phyloP scores from a whole-genome alignment of 306 rosid genomes.

The Prunus persica region DNA sequence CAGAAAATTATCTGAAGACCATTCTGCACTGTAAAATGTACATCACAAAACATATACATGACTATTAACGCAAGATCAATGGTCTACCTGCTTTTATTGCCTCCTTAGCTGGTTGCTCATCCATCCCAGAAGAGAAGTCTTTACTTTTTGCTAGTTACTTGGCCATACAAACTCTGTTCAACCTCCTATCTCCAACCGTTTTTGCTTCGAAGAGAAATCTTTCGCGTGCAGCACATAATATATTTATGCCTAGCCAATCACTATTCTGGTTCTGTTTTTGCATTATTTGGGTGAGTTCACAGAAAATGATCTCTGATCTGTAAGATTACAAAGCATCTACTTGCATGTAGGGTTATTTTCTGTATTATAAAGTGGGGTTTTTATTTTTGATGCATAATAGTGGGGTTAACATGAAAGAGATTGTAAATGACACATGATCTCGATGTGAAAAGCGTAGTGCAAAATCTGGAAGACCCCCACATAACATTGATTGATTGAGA shows the following conservation, averaged over 20 bases:
- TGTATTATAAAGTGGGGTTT: no score
- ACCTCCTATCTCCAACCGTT: slow-evolving; percentile 66
- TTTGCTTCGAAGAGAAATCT: slow-evolving; percentile 37
- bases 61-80: slow-evolving; percentile 21
- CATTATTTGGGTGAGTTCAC: no score
- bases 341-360: no score
- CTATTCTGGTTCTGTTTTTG: no score
- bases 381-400: no score
- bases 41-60: slow-evolving; percentile 20
- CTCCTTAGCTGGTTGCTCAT: slow-evolving; percentile 75
- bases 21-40: slow-evolving; percentile 18
- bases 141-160: slow-evolving; percentile 43
- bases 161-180: slow-evolving; percentile 65
- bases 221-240: no score
- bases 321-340: no score
- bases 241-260: no score
- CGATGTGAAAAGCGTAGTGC: background rate
- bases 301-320: no score
- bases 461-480: background rate
- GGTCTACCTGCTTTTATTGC: slow-evolving; percentile 68
- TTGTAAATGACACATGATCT: background rate
- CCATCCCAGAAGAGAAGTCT: slow-evolving; percentile 51
- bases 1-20: no score
- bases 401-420: no score
- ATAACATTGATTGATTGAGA: background rate